Conservation (phyloP, 2,329 filamentous ascomycete species). For the Fusarium sp. region DNA sequence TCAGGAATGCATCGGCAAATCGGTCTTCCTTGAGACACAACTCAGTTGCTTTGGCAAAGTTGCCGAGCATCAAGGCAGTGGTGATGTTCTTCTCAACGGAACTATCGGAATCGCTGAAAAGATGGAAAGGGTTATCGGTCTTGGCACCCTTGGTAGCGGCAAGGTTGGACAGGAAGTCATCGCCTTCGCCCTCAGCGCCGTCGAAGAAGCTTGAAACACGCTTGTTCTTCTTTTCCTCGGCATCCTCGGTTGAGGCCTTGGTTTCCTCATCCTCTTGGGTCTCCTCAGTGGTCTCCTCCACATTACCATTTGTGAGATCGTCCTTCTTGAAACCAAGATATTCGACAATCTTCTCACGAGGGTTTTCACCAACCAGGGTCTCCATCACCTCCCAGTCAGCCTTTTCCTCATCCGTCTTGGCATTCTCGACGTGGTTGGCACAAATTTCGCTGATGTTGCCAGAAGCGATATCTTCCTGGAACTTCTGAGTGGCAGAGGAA, state of each 20-base stretch:
- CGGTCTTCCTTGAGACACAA: conserved; percentile 89
- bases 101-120: conserved; percentile 86
- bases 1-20: conserved; percentile 96
- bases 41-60: conserved; percentile 90
- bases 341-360: conserved; percentile 86
- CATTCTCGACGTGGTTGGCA: conserved; percentile 78
- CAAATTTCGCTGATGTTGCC: conserved; percentile 85
- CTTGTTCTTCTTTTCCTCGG: conserved; percentile 63
- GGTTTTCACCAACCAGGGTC: conserved; percentile 85
- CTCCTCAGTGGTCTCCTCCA: conserved; percentile 46
- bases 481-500: conserved; percentile 84
- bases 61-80: conserved; percentile 85
- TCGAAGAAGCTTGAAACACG: conserved; percentile 86
- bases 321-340: conserved; percentile 86
- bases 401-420: conserved; percentile 89
- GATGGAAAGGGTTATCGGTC: conserved; percentile 92
- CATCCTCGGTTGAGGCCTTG: conserved; percentile 48
- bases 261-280: conserved; percentile 34
- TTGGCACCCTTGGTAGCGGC: conserved; percentile 90
- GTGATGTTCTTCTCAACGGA: conserved; percentile 88
- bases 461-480: conserved; percentile 82
- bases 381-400: conserved; percentile 96
- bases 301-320: conserved; percentile 63
- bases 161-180: conserved; percentile 88
- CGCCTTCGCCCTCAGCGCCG: conserved; percentile 71